Base-by-base conservation (phyloP, 2,329 filamentous ascomycete genomes). In the Ilyonectria destructans region DNA sequence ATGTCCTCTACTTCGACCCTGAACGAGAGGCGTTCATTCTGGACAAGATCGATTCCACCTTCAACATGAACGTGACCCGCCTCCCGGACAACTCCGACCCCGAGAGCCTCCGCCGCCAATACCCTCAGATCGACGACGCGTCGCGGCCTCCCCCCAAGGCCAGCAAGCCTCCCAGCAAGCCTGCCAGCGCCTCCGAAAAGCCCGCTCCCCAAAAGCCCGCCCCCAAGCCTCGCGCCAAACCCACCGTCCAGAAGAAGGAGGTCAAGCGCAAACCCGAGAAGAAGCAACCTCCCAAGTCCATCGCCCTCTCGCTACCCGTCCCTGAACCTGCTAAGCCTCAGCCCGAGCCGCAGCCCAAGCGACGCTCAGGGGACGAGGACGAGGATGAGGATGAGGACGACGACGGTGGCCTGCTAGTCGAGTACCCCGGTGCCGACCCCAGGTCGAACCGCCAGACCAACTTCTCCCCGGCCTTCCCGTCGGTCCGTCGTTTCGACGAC, bases 61-160 rank as follows among this genome's bases (percentile, higher is more conserved):
- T 97, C 81, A 91, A 94, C 76, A 95, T 97, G 91, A 98, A 97
- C 80, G 83, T 97, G 61, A 90, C 89, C 59, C 89, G 87, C 62
- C 90, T 90, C 15, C 93, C 92, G 2, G 88, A 86, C 71, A 91
- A 92, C 75, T 83, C 86, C 61, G 89, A 93, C 72, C 81, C 86
- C 60, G 87, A 88, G 33, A 89, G 87, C 75, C 85, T 97, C 46
- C 86, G 89, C 55, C 87, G 89, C 57, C 87, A 91, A 76, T 91
- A 93, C 77, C 85, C 90, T 10, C 93, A 93, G 68, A 85, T 96
- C 43, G 84, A 85, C 26, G 80, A 37, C 58, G 68, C 48, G 58
- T 65, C 68, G 13, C 65, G 26, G 19, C 51, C 71, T 29, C 63
- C 69, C 7, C 62, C 76, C 13, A 71, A 75, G 23, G 23, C 72